These are phyloP conservation scores for Pontederia paniculata DNA, from an alignment of 176 grass and related monocot species.

Conservation along the genomic window DNA sequence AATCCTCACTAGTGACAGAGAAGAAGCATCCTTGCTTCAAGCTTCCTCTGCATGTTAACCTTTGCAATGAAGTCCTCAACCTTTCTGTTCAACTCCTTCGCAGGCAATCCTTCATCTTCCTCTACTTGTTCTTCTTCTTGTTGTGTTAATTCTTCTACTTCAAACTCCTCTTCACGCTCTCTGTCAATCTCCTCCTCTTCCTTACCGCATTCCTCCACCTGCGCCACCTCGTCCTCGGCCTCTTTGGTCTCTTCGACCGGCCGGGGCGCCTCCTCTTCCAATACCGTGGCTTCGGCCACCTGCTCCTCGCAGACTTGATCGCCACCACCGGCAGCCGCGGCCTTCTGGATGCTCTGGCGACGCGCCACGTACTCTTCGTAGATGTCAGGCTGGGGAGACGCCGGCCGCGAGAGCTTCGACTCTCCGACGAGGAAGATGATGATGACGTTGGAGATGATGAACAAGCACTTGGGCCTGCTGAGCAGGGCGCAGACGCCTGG, in stretches of 20 bases:
- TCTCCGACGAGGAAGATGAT: constrained; percentile 47
- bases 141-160: background rate
- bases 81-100: constrained; percentile 52
- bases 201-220: background rate
- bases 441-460: constrained; percentile 62
- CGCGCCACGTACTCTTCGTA: background rate
- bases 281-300: background rate
- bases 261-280: background rate
- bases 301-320: background rate
- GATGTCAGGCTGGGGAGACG: background rate
- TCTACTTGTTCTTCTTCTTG: background rate
- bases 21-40: constrained; percentile 46
- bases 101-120: constrained; percentile 8
- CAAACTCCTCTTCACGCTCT: background rate
- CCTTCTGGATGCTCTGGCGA: background rate
- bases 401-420: constrained; percentile 22
- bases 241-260: background rate
- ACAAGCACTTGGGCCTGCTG: constrained; percentile 34
- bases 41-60: constrained; percentile 66
- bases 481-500: constrained; percentile 13
- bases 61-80: constrained; percentile 79
- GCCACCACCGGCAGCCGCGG: background rate
- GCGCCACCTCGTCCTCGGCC: background rate
- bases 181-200: background rate
- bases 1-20: no score